A percentile compares a stretch with the other conserved stretches of the same genome.
phyloP scores from a whole-genome alignment of 768 basidiomycete genomes.

The Dacryopinax spathularia region DNA sequence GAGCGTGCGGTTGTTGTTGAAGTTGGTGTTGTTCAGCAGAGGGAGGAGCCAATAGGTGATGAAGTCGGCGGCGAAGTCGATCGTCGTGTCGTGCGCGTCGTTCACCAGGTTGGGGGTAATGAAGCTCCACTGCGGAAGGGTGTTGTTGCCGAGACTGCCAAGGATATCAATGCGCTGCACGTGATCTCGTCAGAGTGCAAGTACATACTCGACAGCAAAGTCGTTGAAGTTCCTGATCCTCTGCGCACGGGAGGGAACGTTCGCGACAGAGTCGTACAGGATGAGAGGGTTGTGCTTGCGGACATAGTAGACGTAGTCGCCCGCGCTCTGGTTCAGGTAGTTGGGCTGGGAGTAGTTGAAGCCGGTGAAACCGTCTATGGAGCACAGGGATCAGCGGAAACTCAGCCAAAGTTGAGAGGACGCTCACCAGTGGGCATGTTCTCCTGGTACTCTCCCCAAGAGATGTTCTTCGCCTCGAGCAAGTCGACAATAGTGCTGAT shows the following conservation, averaged over 20 bases:
- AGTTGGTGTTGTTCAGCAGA: slow-evolving; percentile 34
- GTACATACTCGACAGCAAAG: slow-evolving; percentile 34
- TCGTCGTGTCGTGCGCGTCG: slow-evolving; percentile 46
- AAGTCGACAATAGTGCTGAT: slow-evolving; percentile 47
- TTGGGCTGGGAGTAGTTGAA: slow-evolving; percentile 26
- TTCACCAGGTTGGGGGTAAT: slow-evolving; percentile 50
- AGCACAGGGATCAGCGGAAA: background rate
- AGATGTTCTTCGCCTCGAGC: slow-evolving; percentile 40
- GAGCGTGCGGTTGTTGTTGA: slow-evolving; percentile 42
- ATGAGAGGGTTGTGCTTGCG: slow-evolving; percentile 45
- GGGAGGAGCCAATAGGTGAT: slow-evolving; percentile 38
- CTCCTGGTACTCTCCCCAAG: slow-evolving; percentile 51
- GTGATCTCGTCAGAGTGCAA: background rate
- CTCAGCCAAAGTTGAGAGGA: background rate
- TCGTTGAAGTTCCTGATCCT: slow-evolving; percentile 49
- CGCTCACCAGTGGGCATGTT: slow-evolving; percentile 41
- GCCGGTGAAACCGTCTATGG: slow-evolving; percentile 10
- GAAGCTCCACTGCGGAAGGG: slow-evolving; percentile 45
- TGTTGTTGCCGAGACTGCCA: slow-evolving; percentile 27
- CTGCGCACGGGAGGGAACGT: slow-evolving; percentile 27
- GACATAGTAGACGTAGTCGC: slow-evolving; percentile 36
- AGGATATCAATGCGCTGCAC: background rate
- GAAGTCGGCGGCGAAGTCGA: slow-evolving; percentile 36
- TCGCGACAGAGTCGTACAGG: slow-evolving; percentile 38
- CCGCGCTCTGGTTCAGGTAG: slow-evolving; percentile 25